These are phyloP conservation scores for Thalassiosira allenii DNA, from an alignment of 352 stramenopile species.

Conservation along the genomic window DNA sequence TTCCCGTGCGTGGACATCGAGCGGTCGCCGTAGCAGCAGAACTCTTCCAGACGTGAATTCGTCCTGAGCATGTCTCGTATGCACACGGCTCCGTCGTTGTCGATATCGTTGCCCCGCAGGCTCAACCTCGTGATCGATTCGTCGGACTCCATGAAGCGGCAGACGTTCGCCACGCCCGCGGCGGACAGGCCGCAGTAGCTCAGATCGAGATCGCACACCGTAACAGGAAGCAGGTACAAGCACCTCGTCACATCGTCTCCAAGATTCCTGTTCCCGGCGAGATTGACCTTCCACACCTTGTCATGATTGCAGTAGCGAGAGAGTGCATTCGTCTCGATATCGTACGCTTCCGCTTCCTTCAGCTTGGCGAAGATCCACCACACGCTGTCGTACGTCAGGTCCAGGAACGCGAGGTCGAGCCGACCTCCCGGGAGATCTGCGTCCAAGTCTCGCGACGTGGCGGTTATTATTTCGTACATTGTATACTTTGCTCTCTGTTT, in stretches of 20 bases:
- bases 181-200: constrained; percentile 16
- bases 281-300: constrained; percentile 21
- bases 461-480: too few relatives aligned
- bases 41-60: constrained; percentile 11
- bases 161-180: constrained; percentile 17
- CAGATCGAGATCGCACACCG: constrained; percentile 23
- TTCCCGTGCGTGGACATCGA: background rate
- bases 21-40: constrained; percentile 3
- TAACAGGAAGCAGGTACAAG: constrained; percentile 21
- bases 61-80: constrained; percentile 22
- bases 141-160: constrained; percentile 25
- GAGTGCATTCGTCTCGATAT: too few relatives aligned
- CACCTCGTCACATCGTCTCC: constrained; percentile 13
- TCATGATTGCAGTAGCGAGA: too few relatives aligned
- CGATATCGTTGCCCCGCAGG: constrained; percentile 19
- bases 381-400: too few relatives aligned
- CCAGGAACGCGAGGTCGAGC: too few relatives aligned
- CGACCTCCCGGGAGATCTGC: too few relatives aligned
- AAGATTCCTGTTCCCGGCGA: constrained; percentile 22
- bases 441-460: too few relatives aligned
- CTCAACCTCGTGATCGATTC: constrained; percentile 14
- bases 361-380: too few relatives aligned
- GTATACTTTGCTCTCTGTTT: too few relatives aligned
- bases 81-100: background rate
- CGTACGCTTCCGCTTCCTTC: too few relatives aligned